Base-by-base conservation (phyloP, 495 filamentous ascomycete genomes). In the Penicillium egyptiacum region DNA sequence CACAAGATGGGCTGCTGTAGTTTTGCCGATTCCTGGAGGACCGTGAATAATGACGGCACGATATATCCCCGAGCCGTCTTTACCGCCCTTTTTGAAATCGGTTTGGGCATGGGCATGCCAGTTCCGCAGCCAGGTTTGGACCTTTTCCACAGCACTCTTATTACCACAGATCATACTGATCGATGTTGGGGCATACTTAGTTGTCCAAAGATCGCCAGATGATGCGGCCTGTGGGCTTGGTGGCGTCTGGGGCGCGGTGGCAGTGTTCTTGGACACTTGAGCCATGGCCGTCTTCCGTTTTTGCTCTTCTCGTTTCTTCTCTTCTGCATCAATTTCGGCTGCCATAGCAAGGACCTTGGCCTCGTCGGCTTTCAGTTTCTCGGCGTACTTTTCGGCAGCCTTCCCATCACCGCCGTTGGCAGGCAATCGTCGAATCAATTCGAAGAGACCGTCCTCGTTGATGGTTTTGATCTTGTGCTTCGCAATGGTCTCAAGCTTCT, bases 1-100 rank as follows among this genome's bases (percentile, higher is more conserved):
- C 9, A 95, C 88, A 5, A 99, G 78, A 75, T 99, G 94, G 25
- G 94, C 94, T 23, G 94, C 92, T 19, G 95, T 98, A 2, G 94
- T 99, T 75, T 99, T 99, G 57, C 94, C 94, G 69, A 99, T 96
- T 12, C 94, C 94, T 35, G 94, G 95, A 35, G 94, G 93, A 0
- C 94, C 94, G 60, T 95, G 88, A 59, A 99, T 88, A 67, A 96
- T 96, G 62, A 96, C 86, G 7, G 92, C 89, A 50, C 95, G 86
- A 64, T 84, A 88, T 0, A 74, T 71, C 22, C 91, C 93, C 57
- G 79, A 85, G 10, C 91, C 93, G 72, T 98, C 92, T 19, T 88
- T 79, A 2, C 94, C 94, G 55, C 82, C 79, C 62, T 85, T 85
- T 65, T 87, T 82, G 74, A 99, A 98, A 44, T 85, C 75, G 17